These are phyloP conservation scores for Penicillium pulvis DNA, from an alignment of 495 filamentous ascomycete genomes.

Conservation along the genomic window DNA sequence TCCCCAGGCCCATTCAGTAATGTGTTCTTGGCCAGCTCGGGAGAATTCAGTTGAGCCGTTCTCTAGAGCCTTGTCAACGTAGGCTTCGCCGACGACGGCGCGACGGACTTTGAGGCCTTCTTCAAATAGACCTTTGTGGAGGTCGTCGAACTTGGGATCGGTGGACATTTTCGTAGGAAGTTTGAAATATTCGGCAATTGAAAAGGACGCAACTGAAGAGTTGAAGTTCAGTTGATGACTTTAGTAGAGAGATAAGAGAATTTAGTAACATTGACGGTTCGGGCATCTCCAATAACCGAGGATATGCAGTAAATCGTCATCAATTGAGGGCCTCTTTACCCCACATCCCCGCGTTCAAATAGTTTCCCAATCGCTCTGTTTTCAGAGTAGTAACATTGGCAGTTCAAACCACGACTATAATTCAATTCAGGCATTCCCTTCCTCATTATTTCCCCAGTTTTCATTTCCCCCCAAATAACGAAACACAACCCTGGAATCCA, in stretches of 20 bases:
- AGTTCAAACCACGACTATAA: too few species aligned
- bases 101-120: slow-evolving; percentile 55
- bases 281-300: too few species aligned
- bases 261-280: too few species aligned
- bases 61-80: slow-evolving; percentile 31
- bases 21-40: slow-evolving; percentile 40
- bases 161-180: slow-evolving; percentile 13
- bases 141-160: slow-evolving; percentile 19
- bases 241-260: too few species aligned
- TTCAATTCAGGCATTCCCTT: not conserved
- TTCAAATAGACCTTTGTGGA: slow-evolving; percentile 54
- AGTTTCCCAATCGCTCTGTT: too few species aligned
- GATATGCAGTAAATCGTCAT: too few species aligned
- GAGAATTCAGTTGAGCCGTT: slow-evolving; percentile 34
- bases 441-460: slow-evolving; percentile 35
- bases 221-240: not conserved
- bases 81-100: slow-evolving; percentile 40
- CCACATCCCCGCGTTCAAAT: too few species aligned
- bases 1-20: slow-evolving; percentile 52
- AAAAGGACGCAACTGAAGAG: not conserved
- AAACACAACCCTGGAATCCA: slow-evolving; percentile 58
- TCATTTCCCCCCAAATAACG: slow-evolving; percentile 52
- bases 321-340: too few species aligned
- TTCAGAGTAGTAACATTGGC: too few species aligned
- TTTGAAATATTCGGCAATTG: not conserved